These are phyloP conservation scores for Ceratobasidium sp. DNA, from an alignment of 1,284 basidiomycete genomes.

Conservation along the genomic window DNA sequence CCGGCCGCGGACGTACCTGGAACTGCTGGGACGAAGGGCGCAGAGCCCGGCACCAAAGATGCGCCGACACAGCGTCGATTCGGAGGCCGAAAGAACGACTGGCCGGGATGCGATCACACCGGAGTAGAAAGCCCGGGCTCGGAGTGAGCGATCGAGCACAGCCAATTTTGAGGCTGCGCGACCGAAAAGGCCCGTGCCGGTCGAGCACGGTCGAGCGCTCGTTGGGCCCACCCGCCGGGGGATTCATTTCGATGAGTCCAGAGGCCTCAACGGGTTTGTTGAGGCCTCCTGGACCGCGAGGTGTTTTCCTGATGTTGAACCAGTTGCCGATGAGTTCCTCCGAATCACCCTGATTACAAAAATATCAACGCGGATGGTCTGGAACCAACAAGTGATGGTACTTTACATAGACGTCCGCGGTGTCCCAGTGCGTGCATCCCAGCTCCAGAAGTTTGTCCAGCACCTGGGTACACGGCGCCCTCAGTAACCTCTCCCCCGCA, in stretches of 20 bases:
- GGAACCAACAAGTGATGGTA: too few relatives aligned
- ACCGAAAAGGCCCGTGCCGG: too few relatives aligned
- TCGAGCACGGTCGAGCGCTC: too few relatives aligned
- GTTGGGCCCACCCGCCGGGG: too few relatives aligned
- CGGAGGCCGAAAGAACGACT: not conserved
- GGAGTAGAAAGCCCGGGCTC: not conserved
- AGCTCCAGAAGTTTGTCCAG: slow-evolving; percentile 26
- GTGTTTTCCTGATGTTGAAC: too few relatives aligned
- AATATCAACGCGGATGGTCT: not conserved
- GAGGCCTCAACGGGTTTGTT: too few relatives aligned
- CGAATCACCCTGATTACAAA: slow-evolving; percentile 1
- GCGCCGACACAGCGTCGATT: not conserved
- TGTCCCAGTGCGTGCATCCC: slow-evolving; percentile 34
- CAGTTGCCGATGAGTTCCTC: slow-evolving; percentile 10
- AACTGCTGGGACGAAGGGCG: not conserved
- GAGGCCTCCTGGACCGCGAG: too few relatives aligned
- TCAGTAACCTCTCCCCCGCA: too few relatives aligned
- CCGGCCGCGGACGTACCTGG: not conserved
- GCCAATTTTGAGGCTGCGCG: not conserved
- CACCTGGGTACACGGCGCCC: not conserved
- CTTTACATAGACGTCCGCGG: slow-evolving; percentile 30
- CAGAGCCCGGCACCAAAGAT: too few relatives aligned
- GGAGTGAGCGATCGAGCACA: not conserved
- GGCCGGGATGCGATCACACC: slow-evolving; percentile 4
- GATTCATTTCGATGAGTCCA: too few relatives aligned